Evolutionary conservation across 2,329 filamentous ascomycete genomes (phyloP).

Genomic region (Fusarium pseudograminearum): DNA sequence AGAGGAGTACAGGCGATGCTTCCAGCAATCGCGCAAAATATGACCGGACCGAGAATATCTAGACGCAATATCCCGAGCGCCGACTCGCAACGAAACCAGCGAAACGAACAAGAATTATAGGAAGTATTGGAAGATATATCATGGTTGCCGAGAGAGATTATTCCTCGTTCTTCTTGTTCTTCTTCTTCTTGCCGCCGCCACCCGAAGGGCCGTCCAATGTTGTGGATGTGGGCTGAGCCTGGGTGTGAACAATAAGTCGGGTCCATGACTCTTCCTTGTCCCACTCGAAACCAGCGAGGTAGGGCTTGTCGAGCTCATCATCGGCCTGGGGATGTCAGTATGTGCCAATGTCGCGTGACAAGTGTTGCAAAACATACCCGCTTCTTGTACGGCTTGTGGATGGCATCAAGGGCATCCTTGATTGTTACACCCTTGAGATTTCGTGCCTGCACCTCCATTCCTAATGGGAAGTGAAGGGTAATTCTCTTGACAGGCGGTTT

Average conservation of each 20-base stretch:
- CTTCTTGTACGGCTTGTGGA: slow-evolving; percentile 97
- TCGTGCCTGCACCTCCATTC: slow-evolving; percentile 86
- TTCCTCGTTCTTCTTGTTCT: slow-evolving; percentile 72
- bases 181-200: slow-evolving; percentile 75
- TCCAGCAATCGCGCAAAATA: slow-evolving; percentile 45
- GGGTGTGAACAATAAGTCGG: slow-evolving; percentile 86
- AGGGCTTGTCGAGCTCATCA: slow-evolving; percentile 88
- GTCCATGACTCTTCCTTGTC: slow-evolving; percentile 94
- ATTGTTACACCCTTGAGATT: slow-evolving; percentile 96
- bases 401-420: slow-evolving; percentile 95
- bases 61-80: slow-evolving; percentile 59
- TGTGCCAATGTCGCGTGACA: background rate
- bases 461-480: slow-evolving; percentile 90
- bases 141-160: slow-evolving; percentile 43
- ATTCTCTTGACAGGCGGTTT: slow-evolving; percentile 92
- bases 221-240: slow-evolving; percentile 70
- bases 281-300: slow-evolving; percentile 96
- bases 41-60: slow-evolving; percentile 55
- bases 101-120: slow-evolving; percentile 55
- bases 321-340: slow-evolving; percentile 71
- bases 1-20: slow-evolving; percentile 48
- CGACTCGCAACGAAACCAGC: slow-evolving; percentile 56
- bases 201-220: slow-evolving; percentile 54
- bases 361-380: slow-evolving; percentile 69
- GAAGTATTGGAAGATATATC: slow-evolving; percentile 58